Conservation (phyloP, 345 rosid genomes). For the Gossypium rotundifolium region DNA sequence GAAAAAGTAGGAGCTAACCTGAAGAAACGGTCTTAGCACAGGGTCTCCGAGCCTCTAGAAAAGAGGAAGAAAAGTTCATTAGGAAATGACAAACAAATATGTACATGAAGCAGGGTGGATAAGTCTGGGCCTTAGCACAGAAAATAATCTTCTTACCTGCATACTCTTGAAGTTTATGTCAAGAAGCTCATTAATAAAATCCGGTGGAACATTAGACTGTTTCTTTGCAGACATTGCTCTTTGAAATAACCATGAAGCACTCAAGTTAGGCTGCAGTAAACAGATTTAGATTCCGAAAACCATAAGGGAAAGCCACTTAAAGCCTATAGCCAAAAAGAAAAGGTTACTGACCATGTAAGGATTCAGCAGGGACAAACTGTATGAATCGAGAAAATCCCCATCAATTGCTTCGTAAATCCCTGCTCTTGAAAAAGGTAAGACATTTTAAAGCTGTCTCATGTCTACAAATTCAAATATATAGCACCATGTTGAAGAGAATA, state of each 20-base stretch:
- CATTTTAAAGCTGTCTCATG: neutral
- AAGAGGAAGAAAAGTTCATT: slow-evolving; percentile 13
- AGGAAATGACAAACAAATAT: slow-evolving; percentile 3
- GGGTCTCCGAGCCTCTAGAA: slow-evolving; percentile 76
- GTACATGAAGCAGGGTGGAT: neutral
- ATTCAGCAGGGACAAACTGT: slow-evolving; percentile 79
- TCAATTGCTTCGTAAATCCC: slow-evolving; percentile 77
- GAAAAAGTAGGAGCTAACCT: slow-evolving; percentile 31
- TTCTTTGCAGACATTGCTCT: slow-evolving; percentile 90
- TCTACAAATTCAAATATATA: neutral
- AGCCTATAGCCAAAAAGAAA: neutral
- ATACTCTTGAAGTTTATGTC: slow-evolving; percentile 68
- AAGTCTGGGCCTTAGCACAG: neutral
- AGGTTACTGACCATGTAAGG: slow-evolving; percentile 76
- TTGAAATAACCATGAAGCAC: slow-evolving; percentile 92
- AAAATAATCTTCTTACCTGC: slow-evolving; percentile 46
- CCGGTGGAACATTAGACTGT: slow-evolving; percentile 49
- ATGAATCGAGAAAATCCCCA: slow-evolving; percentile 64
- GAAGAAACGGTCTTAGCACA: slow-evolving; percentile 88
- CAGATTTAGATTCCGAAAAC: slow-evolving; percentile 10
- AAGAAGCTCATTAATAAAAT: slow-evolving; percentile 86
- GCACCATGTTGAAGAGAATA: neutral
- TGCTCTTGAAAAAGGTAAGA: slow-evolving; percentile 16
- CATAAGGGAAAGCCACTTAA: neutral
- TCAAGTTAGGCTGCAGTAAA: slow-evolving; percentile 43